Evolutionary conservation across 2,329 filamentous ascomycete species (phyloP), one percentile per base, ranked within the genome.

Genomic region (Coniochaeta sp.): DNA sequence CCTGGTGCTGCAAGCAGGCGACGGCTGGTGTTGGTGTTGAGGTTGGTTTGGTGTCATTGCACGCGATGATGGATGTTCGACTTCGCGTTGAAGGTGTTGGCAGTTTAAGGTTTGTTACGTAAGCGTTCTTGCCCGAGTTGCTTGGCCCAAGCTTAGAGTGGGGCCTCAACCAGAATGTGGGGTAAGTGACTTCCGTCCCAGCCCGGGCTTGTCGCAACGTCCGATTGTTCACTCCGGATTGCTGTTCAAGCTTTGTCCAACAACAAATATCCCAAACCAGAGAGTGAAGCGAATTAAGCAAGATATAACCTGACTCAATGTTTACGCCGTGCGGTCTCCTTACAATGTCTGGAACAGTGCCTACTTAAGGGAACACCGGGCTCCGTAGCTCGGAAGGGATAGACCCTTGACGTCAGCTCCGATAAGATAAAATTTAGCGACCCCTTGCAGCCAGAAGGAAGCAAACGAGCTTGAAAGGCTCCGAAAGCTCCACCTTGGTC

Each of bases 11-110:
- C 27, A 30, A 30, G 6, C 6, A 30, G 12, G 12, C 6, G 12
- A 30, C 6, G 27, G 6, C 27, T 12, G 27, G 6, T 30, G 27
- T 30, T 12, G 27, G 6, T 12, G 27, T 57, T 56, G 58, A 61
- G 50, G 60, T 16, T 28, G 13, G n/a, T n/a, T n/a, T n/a, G n/a
- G n/a, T n/a, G n/a, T n/a, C n/a, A n/a, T n/a, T n/a, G 12, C 27
- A 30, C 27, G 27, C 27, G 27, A 30, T 7, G 27, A 12, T 13
- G 12, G n/a, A 42, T 14, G 38, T 42, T 42, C 38, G n/a, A 22
- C 38, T 22, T 42, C 38, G 38, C 22, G 20, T n/a, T 18, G 7
- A 24, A 42, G 18, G 18, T 22, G 9, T 5, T 18, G 20, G 18
- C 20, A 12, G 14, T 9, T 24, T 42, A 42, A 42, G 22, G 38